Conservation (phyloP, 352 stramenopile genomes). For the Pythium folliculosum region DNA sequence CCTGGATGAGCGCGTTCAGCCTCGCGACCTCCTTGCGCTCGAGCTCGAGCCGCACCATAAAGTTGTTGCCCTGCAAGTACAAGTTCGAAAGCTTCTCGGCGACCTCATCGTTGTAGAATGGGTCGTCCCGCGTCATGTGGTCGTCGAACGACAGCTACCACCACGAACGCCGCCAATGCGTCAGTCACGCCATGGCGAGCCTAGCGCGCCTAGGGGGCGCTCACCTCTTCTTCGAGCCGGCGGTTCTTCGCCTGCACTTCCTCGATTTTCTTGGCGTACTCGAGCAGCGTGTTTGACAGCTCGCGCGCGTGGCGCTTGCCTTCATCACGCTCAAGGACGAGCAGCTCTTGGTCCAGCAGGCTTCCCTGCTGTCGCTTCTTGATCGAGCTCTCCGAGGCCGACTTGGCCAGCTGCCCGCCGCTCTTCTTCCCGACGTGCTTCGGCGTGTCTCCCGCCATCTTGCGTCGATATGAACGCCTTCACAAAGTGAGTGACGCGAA, state of each 20-base stretch:
- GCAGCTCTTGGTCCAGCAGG: conserved; percentile 69
- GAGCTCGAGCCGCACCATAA: conserved; percentile 77
- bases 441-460: conserved; percentile 12
- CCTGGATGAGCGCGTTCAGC: conserved; percentile 68
- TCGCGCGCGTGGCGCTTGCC: conserved; percentile 72
- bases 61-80: conserved; percentile 81
- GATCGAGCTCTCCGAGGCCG: conserved; percentile 34
- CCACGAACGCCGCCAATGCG: background rate
- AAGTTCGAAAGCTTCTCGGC: conserved; percentile 79
- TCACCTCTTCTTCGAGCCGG: conserved; percentile 78
- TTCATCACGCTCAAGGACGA: conserved; percentile 68
- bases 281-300: conserved; percentile 59
- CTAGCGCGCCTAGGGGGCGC: no score
- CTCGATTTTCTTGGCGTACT: conserved; percentile 80
- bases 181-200: background rate
- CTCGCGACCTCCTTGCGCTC: conserved; percentile 71
- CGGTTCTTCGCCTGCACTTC: conserved; percentile 78
- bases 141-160: conserved; percentile 75
- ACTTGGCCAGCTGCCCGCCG: conserved; percentile 20
- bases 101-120: conserved; percentile 73
- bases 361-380: conserved; percentile 50
- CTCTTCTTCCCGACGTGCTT: conserved; percentile 20
- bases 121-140: conserved; percentile 62
- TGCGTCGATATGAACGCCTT: background rate
- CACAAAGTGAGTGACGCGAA: no score